Evolutionary conservation across 768 basidiomycete species (phyloP).

Genomic region (Asterophora parasitica): DNA sequence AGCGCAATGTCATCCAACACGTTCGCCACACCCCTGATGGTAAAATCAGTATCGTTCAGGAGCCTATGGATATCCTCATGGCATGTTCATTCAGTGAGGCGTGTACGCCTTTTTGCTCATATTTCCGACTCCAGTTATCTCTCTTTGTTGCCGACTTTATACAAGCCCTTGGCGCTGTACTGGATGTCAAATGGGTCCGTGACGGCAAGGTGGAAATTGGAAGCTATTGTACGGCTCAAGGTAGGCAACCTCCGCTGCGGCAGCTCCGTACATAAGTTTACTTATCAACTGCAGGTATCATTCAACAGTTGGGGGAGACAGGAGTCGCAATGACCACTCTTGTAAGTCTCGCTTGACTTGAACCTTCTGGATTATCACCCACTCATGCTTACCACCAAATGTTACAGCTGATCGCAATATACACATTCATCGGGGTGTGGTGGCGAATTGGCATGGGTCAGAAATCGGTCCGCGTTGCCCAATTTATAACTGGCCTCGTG

Average conservation of each 20-base stretch:
- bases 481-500: slow-evolving; percentile 21
- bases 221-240: slow-evolving; percentile 33
- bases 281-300: slow-evolving; percentile 21
- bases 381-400: background rate
- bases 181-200: slow-evolving; percentile 34
- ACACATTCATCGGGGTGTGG: slow-evolving; percentile 39
- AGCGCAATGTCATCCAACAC: slow-evolving; percentile 26
- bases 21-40: slow-evolving; percentile 16
- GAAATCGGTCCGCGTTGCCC: slow-evolving; percentile 21
- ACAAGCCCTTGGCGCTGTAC: slow-evolving; percentile 33
- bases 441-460: slow-evolving; percentile 22
- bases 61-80: slow-evolving; percentile 38
- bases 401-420: slow-evolving; percentile 30
- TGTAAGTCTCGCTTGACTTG: slow-evolving; percentile 20
- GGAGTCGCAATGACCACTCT: slow-evolving; percentile 37
- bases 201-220: slow-evolving; percentile 29
- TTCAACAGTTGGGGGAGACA: slow-evolving; percentile 39
- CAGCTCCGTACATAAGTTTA: background rate
- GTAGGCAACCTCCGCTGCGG: slow-evolving; percentile 13
- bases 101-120: background rate
- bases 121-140: slow-evolving; percentile 17
- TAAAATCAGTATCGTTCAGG: slow-evolving; percentile 24
- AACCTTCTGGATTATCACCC: background rate
- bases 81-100: slow-evolving; percentile 15
- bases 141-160: slow-evolving; percentile 30